These are phyloP conservation scores for Globisporangium heterothallicum DNA, from an alignment of 352 stramenopile genomes.

Conservation along the genomic window DNA sequence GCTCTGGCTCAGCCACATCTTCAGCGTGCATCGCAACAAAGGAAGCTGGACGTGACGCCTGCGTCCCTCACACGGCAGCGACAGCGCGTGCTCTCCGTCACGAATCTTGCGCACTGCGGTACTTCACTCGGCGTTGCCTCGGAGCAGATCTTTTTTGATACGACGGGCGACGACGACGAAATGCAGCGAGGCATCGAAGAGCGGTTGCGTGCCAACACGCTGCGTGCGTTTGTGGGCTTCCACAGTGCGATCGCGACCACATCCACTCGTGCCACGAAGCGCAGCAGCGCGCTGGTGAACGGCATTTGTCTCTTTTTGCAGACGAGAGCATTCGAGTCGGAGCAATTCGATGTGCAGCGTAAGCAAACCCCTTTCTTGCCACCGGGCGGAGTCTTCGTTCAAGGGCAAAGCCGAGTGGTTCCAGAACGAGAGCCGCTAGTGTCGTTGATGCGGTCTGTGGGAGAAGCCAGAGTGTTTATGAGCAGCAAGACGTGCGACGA, in stretches of 20 bases:
- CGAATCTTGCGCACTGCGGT: conserved; percentile 49
- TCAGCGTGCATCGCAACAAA: background rate
- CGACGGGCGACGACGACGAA: background rate
- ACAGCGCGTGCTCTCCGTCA: conserved; percentile 52
- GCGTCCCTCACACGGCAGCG: conserved; percentile 45
- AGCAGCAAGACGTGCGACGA: conserved; percentile 52
- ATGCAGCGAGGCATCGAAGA: conserved; percentile 28
- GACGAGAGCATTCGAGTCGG: background rate
- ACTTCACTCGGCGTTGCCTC: conserved; percentile 27
- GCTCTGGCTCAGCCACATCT: conserved; percentile 33
- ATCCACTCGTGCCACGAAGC: conserved; percentile 13
- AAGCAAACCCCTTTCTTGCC: background rate
- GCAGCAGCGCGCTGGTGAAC: conserved; percentile 30
- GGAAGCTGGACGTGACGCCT: conserved; percentile 20
- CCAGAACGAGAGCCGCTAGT: conserved; percentile 47
- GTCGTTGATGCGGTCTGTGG: conserved; percentile 31
- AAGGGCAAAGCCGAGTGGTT: conserved; percentile 8
- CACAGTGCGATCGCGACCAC: conserved; percentile 50
- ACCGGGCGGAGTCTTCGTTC: background rate
- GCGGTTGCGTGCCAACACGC: conserved; percentile 41
- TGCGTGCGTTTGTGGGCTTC: conserved; percentile 69
- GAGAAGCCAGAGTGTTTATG: conserved; percentile 53
- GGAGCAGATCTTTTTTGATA: conserved; percentile 7
- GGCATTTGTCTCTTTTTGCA: conserved; percentile 31
- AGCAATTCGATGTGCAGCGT: too few relatives aligned